phyloP scores from a whole-genome alignment of 176 grass and related monocot species.

The Raddia distichophylla region DNA sequence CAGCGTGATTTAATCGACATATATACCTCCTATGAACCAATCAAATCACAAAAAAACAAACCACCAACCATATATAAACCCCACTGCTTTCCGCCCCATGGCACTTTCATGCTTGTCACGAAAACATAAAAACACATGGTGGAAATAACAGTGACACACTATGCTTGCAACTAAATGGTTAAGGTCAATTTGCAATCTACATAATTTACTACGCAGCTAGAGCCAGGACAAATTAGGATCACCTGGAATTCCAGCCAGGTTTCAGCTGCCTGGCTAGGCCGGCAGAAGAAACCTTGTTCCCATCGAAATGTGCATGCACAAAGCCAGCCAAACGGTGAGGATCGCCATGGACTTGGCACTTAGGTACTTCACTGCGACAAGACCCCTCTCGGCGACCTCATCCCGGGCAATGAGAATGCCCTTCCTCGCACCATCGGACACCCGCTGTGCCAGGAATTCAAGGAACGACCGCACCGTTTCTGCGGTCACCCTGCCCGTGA shows the following conservation, averaged over 20 bases:
- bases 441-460: slow-evolving; percentile 58
- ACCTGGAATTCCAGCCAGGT: slow-evolving; percentile 34
- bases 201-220: slow-evolving; percentile 32
- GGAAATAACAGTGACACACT: not conserved
- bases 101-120: not conserved
- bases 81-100: not conserved
- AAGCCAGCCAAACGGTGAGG: slow-evolving; percentile 63
- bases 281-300: slow-evolving; percentile 67
- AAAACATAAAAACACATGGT: slow-evolving; percentile 27
- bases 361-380: slow-evolving; percentile 59
- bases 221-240: slow-evolving; percentile 23
- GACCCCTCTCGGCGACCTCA: slow-evolving; percentile 61
- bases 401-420: slow-evolving; percentile 43
- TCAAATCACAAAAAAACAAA: slow-evolving; percentile 27
- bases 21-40: slow-evolving; percentile 38
- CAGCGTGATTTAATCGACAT: not conserved
- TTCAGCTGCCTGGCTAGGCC: slow-evolving; percentile 32
- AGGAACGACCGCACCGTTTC: slow-evolving; percentile 80
- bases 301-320: slow-evolving; percentile 83
- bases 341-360: slow-evolving; percentile 77
- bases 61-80: slow-evolving; percentile 32
- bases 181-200: slow-evolving; percentile 37
- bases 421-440: slow-evolving; percentile 58
- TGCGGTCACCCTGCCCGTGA: slow-evolving; percentile 72
- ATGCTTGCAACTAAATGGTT: not conserved